Conservation (phyloP, 768 basidiomycete species). For the Tylopilus subfusipes region DNA sequence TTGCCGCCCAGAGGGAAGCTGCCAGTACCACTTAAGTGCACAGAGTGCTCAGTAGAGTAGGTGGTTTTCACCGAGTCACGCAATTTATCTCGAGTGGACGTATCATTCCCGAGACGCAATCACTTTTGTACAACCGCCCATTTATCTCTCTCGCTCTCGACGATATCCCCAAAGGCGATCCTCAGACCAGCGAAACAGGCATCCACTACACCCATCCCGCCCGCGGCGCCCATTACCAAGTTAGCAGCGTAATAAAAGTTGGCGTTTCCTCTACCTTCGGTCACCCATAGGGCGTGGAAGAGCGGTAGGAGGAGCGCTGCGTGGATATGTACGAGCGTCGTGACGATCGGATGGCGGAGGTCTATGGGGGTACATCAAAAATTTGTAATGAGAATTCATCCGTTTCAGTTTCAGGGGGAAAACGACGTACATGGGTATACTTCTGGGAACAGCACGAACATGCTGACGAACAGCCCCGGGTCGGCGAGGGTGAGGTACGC, state of each 20-base stretch:
- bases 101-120: not conserved
- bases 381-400: not conserved
- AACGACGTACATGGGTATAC: conserved; percentile 67
- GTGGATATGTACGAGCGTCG: conserved; percentile 77
- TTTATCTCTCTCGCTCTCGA: conserved; percentile 36
- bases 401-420: not conserved
- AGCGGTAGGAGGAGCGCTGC: conserved; percentile 83
- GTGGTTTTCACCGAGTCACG: no score
- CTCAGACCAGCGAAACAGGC: conserved; percentile 79
- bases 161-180: conserved; percentile 57
- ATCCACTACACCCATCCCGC: conserved; percentile 86
- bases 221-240: conserved; percentile 86
- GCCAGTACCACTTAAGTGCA: no score
- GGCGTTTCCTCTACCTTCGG: conserved; percentile 90
- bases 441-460: conserved; percentile 82
- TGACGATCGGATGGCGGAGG: conserved; percentile 80
- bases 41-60: no score
- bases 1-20: no score
- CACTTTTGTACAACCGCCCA: conserved; percentile 30
- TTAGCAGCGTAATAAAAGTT: conserved; percentile 98
- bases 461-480: conserved; percentile 78
- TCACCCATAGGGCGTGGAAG: conserved; percentile 90
- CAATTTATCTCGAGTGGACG: no score
- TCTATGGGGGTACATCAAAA: conserved; percentile 43
- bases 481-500: conserved; percentile 90